Conservation (phyloP, 805 yeast species). For the Wickerhamiella dianesei region DNA sequence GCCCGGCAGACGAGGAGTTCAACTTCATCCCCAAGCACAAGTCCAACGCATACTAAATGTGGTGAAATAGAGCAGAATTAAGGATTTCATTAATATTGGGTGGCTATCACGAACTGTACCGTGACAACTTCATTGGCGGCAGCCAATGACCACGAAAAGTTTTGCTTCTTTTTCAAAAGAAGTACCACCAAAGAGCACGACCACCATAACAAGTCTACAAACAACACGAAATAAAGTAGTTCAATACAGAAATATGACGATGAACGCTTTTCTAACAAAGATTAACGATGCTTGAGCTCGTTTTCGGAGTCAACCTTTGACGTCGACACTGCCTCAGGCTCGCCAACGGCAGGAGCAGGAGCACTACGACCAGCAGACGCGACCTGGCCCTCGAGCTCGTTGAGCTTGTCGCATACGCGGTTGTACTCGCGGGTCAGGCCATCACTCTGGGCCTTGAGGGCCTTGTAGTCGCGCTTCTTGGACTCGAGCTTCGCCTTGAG, state of each 20-base stretch:
- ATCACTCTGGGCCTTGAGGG: slow-evolving; percentile 60
- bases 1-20: slow-evolving; percentile 64
- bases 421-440: slow-evolving; percentile 55
- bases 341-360: neutral
- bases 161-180: too few relatives aligned
- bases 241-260: neutral
- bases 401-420: slow-evolving; percentile 28
- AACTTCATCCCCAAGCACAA: slow-evolving; percentile 87
- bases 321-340: neutral
- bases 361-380: neutral
- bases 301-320: neutral
- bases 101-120: too few relatives aligned
- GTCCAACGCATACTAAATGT: slow-evolving; percentile 52
- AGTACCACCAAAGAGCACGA: too few relatives aligned
- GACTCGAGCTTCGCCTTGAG: slow-evolving; percentile 40
- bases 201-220: too few relatives aligned
- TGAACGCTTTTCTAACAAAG: neutral
- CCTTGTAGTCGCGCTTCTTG: slow-evolving; percentile 51
- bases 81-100: too few relatives aligned
- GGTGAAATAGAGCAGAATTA: neutral
- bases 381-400: slow-evolving; percentile 14
- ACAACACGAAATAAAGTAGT: too few relatives aligned
- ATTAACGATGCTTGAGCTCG: neutral
- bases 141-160: too few relatives aligned
- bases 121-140: too few relatives aligned